These are phyloP conservation scores for Cylindrotheca closterium DNA, from an alignment of 108 stramenopile species.

Conservation along the genomic window DNA sequence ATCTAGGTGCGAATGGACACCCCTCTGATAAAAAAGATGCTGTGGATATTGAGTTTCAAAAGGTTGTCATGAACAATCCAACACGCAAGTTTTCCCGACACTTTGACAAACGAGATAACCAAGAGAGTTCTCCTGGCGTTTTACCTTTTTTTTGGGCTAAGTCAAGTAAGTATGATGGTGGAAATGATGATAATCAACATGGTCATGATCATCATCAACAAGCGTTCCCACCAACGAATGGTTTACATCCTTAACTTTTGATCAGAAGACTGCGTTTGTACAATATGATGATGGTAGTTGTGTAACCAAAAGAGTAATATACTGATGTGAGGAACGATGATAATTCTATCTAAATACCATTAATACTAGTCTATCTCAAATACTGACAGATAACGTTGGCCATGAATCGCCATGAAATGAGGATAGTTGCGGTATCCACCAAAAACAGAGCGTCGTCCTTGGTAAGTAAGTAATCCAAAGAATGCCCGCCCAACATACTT, in stretches of 20 bases:
- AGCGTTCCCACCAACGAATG: too few relatives aligned
- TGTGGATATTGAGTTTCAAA: not conserved
- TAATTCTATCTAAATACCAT: not conserved
- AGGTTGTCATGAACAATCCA: not conserved
- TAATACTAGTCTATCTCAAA: conserved; percentile 7
- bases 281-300: not conserved
- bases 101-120: not conserved
- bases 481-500: not conserved
- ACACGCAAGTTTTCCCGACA: not conserved
- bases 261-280: too few relatives aligned
- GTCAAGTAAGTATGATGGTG: not conserved
- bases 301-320: not conserved
- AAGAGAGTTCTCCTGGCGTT: not conserved
- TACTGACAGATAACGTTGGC: conserved; percentile 48
- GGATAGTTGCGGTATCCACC: conserved; percentile 65
- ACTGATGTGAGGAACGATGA: not conserved
- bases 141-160: not conserved
- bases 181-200: too few relatives aligned
- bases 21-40: not conserved
- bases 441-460: conserved; percentile 71
- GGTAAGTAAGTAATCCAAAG: conserved; percentile 37
- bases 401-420: conserved; percentile 75
- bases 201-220: too few relatives aligned
- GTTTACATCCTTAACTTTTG: too few relatives aligned
- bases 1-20: not conserved